Evolutionary conservation across 225 moss, liverwort and hornwort genomes (phyloP).

Genomic region (Sphagnum tenellum): DNA sequence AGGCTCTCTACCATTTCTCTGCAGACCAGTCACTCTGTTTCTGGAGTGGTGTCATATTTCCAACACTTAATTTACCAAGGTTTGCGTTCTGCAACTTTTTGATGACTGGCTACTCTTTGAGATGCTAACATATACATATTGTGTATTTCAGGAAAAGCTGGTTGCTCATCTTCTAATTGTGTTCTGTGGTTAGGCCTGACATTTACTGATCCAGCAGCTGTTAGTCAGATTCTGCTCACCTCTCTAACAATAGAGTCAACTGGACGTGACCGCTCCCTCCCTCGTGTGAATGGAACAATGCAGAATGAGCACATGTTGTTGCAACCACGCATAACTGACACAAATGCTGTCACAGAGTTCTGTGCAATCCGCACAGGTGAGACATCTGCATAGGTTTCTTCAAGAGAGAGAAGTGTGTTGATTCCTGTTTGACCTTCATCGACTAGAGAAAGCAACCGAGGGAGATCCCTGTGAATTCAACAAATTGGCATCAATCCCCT

Average conservation of each 20-base stretch:
- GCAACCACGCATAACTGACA: slow-evolving; percentile 97
- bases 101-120: no score
- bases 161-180: no score
- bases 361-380: slow-evolving; percentile 91
- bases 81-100: no score
- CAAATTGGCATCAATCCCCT: neutral
- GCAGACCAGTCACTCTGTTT: no score
- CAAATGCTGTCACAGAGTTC: slow-evolving; percentile 76
- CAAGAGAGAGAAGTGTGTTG: slow-evolving; percentile 86
- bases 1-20: neutral
- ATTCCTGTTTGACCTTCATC: slow-evolving; percentile 94
- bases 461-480: slow-evolving; percentile 62
- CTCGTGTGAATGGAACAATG: slow-evolving; percentile 93
- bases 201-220: no score
- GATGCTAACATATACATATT: neutral
- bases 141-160: neutral
- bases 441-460: slow-evolving; percentile 77
- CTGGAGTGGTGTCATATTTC: no score
- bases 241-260: slow-evolving; percentile 80
- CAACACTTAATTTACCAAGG: no score
- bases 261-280: slow-evolving; percentile 86
- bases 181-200: no score
- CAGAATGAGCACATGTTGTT: slow-evolving; percentile 99
- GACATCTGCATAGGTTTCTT: slow-evolving; percentile 97
- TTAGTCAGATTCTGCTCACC: slow-evolving; percentile 8